Conservation (phyloP, 2,329 filamentous ascomycete species). For the Cladosporium sp. region DNA sequence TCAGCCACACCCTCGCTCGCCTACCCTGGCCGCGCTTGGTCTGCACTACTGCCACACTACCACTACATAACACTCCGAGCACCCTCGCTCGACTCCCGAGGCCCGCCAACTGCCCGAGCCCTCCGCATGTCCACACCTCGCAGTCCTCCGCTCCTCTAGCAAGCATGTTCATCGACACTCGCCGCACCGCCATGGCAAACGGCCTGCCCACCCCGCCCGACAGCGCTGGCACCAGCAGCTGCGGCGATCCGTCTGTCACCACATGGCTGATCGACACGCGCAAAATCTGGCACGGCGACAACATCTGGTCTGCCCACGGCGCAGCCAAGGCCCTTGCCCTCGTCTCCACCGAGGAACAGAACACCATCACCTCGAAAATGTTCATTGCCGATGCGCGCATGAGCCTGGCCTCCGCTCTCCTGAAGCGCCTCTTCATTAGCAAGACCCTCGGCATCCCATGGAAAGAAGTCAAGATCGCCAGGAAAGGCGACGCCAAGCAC, state of each 20-base stretch:
- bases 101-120: background rate
- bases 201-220: constrained; percentile 13
- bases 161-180: constrained; percentile 9
- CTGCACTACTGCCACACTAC: too few relatives aligned
- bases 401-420: constrained; percentile 65
- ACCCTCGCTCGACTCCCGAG: background rate
- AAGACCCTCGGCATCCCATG: constrained; percentile 58
- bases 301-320: constrained; percentile 39
- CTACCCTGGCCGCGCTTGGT: background rate
- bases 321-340: constrained; percentile 41
- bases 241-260: constrained; percentile 26
- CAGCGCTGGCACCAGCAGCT: constrained; percentile 7
- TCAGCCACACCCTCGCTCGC: constrained; percentile 1
- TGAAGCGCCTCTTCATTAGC: constrained; percentile 68
- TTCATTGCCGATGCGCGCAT: constrained; percentile 63
- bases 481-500: constrained; percentile 49
- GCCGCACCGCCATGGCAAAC: background rate
- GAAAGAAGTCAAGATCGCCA: constrained; percentile 53
- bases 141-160: background rate
- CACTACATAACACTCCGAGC: background rate
- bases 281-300: constrained; percentile 42
- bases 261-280: constrained; percentile 50
- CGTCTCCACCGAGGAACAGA: constrained; percentile 51
- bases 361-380: constrained; percentile 53
- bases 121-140: constrained; percentile 2